phyloP scores from a whole-genome alignment of 257 asterid genomes.

The Penstemon newberryi region DNA sequence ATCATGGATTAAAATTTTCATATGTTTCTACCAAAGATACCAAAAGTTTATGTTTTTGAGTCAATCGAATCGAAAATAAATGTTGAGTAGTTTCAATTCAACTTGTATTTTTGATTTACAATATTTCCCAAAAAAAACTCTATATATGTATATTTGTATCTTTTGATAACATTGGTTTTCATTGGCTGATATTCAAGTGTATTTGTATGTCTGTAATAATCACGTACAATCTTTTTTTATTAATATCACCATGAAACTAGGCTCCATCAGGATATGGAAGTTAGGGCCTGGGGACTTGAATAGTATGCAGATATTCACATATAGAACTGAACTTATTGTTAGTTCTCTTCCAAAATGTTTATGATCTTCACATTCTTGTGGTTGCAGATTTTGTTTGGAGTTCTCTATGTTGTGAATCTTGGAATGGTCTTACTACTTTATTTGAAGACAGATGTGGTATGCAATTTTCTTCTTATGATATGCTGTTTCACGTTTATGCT shows the following conservation, averaged over 20 bases:
- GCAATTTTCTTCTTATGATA: constrained; percentile 25
- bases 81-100: not conserved
- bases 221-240: not conserved
- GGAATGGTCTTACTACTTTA: constrained; percentile 75
- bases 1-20: too few species aligned
- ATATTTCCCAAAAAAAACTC: too few species aligned
- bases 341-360: not conserved
- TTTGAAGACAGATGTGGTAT: constrained; percentile 83
- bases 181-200: too few species aligned
- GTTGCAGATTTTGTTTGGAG: constrained; percentile 80
- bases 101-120: not conserved
- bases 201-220: too few species aligned
- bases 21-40: too few species aligned
- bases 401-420: constrained; percentile 76
- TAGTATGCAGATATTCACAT: too few species aligned
- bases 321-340: too few species aligned
- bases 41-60: not conserved
- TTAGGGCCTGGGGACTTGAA: too few species aligned
- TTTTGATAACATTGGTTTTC: too few species aligned
- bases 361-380: constrained; percentile 24
- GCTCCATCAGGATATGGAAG: too few species aligned
- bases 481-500: not conserved
- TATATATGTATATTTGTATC: not conserved
- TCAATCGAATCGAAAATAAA: too few species aligned
- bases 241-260: too few species aligned